Conservation (phyloP, 257 asterid genomes). For the Asclepias syriaca region DNA sequence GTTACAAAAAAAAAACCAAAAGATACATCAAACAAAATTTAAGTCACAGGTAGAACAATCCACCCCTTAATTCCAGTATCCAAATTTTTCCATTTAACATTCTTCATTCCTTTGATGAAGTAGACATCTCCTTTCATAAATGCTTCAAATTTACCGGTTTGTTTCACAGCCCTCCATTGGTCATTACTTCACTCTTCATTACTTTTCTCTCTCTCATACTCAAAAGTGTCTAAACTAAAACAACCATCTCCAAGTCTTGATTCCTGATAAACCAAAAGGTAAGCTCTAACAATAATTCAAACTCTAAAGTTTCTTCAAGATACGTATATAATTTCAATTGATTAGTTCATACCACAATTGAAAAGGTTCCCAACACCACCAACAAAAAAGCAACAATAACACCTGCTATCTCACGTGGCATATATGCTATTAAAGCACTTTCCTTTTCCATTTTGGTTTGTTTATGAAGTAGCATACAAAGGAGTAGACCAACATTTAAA, state of each 20-base stretch:
- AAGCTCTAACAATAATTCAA: background rate
- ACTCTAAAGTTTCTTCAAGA: background rate
- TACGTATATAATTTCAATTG: background rate
- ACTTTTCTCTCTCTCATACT: background rate
- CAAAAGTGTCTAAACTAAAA: background rate
- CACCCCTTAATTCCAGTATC: background rate
- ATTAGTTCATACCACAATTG: background rate
- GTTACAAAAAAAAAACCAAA: background rate
- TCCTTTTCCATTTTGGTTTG: background rate
- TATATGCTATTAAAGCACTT: background rate
- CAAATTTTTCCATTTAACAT: background rate
- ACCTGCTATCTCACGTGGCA: background rate
- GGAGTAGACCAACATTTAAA: background rate
- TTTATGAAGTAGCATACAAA: background rate
- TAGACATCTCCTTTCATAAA: background rate
- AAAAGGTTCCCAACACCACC: background rate
- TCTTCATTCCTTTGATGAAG: background rate
- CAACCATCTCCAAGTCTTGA: background rate
- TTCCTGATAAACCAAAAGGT: background rate
- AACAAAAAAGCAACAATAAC: background rate
- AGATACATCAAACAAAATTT: background rate
- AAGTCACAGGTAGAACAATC: background rate
- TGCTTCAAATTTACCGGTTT: background rate
- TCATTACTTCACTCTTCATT: background rate
- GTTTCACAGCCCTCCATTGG: background rate